These are phyloP conservation scores for Glycine tomentella DNA, from an alignment of 306 rosid species.

Conservation along the genomic window DNA sequence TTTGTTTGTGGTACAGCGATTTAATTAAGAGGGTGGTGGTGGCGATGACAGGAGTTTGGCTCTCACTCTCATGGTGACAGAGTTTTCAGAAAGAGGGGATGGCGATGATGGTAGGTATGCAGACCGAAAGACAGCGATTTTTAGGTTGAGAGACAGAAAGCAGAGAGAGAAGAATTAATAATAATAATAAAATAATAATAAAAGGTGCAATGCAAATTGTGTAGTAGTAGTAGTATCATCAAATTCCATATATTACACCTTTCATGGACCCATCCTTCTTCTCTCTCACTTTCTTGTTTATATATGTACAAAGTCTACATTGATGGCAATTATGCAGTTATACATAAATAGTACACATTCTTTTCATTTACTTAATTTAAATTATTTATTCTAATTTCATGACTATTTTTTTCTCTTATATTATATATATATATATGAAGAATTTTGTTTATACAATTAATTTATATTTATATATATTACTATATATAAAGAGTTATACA, in stretches of 20 bases:
- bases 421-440: too few relatives aligned
- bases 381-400: not conserved
- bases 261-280: conserved; percentile 54
- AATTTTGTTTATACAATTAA: too few relatives aligned
- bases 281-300: conserved; percentile 17
- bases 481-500: not conserved
- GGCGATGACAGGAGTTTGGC: conserved; percentile 62
- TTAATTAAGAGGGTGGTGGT: not conserved
- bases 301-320: not conserved
- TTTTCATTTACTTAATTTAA: not conserved
- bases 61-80: conserved; percentile 97
- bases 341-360: not conserved
- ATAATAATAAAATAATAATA: not conserved
- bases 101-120: conserved; percentile 65
- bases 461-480: too few relatives aligned
- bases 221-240: conserved; percentile 29
- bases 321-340: not conserved
- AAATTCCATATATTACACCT: conserved; percentile 41
- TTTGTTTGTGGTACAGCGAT: not conserved
- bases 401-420: not conserved
- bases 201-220: conserved; percentile 44
- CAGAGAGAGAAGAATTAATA: conserved; percentile 42
- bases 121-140: conserved; percentile 76
- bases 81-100: conserved; percentile 66
- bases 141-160: conserved; percentile 64